phyloP scores from a whole-genome alignment of 768 basidiomycete species.

The Termitomyces sp. region DNA sequence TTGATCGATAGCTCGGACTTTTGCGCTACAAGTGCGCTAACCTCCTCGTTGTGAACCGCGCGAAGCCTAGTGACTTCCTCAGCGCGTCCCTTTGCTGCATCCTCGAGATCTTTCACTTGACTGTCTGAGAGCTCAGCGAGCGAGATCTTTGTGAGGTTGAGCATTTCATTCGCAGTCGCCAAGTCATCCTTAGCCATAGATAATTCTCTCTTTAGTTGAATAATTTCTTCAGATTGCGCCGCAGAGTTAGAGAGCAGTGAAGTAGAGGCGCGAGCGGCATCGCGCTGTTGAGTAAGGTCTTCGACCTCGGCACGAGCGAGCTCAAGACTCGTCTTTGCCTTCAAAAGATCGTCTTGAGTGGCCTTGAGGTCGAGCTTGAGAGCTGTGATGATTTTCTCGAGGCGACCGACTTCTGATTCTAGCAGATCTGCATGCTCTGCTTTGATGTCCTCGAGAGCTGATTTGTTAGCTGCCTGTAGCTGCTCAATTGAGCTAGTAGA shows the following conservation, averaged over 20 bases:
- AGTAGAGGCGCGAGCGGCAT: slow-evolving; percentile 50
- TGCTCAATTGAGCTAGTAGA: slow-evolving; percentile 67
- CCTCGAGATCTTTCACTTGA: slow-evolving; percentile 71
- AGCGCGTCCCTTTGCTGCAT: slow-evolving; percentile 61
- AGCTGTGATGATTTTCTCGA: slow-evolving; percentile 60
- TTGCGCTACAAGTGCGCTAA: slow-evolving; percentile 47
- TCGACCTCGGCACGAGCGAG: slow-evolving; percentile 50
- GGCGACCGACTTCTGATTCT: slow-evolving; percentile 47
- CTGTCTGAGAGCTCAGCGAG: slow-evolving; percentile 66
- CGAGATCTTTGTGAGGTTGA: slow-evolving; percentile 64
- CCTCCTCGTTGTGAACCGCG: slow-evolving; percentile 55
- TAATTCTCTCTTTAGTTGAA: slow-evolving; percentile 54
- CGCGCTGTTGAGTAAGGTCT: slow-evolving; percentile 55
- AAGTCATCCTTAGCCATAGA: slow-evolving; percentile 66
- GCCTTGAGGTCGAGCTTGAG: slow-evolving; percentile 75
- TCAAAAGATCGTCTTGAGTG: slow-evolving; percentile 77
- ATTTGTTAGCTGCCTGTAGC: slow-evolving; percentile 56
- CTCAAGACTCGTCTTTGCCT: slow-evolving; percentile 61
- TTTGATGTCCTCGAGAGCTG: slow-evolving; percentile 55
- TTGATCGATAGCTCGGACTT: slow-evolving; percentile 58
- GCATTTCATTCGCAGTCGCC: slow-evolving; percentile 56
- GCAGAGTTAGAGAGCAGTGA: slow-evolving; percentile 31
- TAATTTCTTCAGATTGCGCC: slow-evolving; percentile 51
- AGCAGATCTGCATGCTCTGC: slow-evolving; percentile 58
- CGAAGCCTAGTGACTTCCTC: slow-evolving; percentile 67